These are phyloP conservation scores for Pseudotulostoma volvatum DNA, from an alignment of 495 filamentous ascomycete species.

Conservation along the genomic window DNA sequence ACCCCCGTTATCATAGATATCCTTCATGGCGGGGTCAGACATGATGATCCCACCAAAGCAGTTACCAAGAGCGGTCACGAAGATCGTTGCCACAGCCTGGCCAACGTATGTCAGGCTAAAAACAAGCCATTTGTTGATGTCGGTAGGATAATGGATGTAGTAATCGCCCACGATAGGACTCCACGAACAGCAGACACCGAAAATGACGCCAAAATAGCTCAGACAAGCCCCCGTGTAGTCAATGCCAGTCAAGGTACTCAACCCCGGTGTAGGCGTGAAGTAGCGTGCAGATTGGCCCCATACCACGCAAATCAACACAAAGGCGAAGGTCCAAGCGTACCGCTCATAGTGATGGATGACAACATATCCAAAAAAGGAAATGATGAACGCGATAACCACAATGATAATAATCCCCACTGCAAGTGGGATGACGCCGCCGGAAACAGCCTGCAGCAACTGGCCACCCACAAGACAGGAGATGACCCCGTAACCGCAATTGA, in stretches of 20 bases:
- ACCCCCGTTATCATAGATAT: no score
- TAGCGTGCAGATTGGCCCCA: conserved; percentile 6
- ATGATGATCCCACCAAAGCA: conserved; percentile 1
- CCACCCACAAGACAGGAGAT: conserved; percentile 8
- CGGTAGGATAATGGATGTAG: neutral
- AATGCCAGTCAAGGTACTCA: neutral
- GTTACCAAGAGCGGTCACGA: conserved; percentile 1
- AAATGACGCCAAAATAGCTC: conserved; percentile 6
- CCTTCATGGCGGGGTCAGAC: no score
- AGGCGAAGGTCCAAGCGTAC: conserved; percentile 36
- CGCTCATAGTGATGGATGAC: conserved; percentile 38
- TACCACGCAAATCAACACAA: conserved; percentile 12
- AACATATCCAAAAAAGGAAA: conserved; percentile 37
- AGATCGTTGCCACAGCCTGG: conserved; percentile 3
- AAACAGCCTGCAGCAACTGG: conserved; percentile 6
- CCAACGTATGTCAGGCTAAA: neutral
- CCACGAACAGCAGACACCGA: conserved; percentile 4
- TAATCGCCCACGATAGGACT: conserved; percentile 5
- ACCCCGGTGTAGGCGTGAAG: conserved; percentile 1
- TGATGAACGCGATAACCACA: conserved; percentile 26
- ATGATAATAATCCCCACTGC: conserved; percentile 19
- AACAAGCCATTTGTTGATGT: neutral
- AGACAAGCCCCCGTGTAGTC: conserved; percentile 4
- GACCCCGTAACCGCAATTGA: conserved; percentile 6
- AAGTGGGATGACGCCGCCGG: conserved; percentile 5